Evolutionary conservation across 441 rosid species (phyloP).

Genomic region (Flueggea neowawraea): DNA sequence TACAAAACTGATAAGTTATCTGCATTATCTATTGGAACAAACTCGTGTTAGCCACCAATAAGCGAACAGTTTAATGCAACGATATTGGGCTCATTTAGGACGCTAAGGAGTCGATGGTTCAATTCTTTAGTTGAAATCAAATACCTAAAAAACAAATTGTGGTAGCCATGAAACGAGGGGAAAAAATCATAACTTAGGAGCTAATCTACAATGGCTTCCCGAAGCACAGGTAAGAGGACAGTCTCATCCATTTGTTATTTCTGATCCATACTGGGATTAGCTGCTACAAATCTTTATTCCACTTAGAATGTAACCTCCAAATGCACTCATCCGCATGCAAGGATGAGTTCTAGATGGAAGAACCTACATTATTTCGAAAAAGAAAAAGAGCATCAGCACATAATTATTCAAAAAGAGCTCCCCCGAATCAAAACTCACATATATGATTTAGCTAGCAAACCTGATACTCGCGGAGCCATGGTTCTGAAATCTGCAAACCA

Average conservation of each 20-base stretch:
- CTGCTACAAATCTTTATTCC: constrained; percentile 53
- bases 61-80: too few relatives aligned
- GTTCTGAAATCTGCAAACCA: constrained; percentile 85
- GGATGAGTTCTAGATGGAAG: constrained; percentile 96
- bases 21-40: too few relatives aligned
- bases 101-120: too few relatives aligned
- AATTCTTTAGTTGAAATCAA: too few relatives aligned
- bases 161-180: too few relatives aligned
- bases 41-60: too few relatives aligned
- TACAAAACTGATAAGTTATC: too few relatives aligned
- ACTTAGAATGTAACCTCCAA: constrained; percentile 82
- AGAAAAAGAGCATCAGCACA: too few relatives aligned
- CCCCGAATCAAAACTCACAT: not conserved
- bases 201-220: too few relatives aligned
- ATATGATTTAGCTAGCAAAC: constrained; percentile 18
- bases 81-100: too few relatives aligned
- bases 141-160: too few relatives aligned
- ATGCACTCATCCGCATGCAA: constrained; percentile 88
- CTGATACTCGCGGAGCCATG: constrained; percentile 97
- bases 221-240: not conserved
- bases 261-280: not conserved
- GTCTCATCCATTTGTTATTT: not conserved
- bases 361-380: constrained; percentile 42
- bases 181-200: too few relatives aligned
- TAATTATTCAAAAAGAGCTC: not conserved